A percentile compares a stretch with the other conserved stretches of the same genome.
Evolutionary conservation across 495 filamentous ascomycete genomes (phyloP).

Genomic region (Oidiodendron maius): DNA sequence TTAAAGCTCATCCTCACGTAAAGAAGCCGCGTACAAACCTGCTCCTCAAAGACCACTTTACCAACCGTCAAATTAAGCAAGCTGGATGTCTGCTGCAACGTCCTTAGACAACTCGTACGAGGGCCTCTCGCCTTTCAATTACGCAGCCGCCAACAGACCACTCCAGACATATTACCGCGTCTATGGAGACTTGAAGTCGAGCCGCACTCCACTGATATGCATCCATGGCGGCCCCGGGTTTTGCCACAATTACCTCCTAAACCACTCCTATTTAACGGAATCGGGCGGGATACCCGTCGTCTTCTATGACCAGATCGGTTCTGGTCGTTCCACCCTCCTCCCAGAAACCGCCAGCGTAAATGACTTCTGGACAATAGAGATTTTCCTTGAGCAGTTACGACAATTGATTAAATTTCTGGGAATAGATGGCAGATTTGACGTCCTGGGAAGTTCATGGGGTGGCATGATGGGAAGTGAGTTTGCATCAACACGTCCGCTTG

Average conservation of each 20-base stretch:
- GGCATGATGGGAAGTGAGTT: constrained; percentile 39
- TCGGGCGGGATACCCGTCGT: constrained; percentile 34
- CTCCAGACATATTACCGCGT: constrained; percentile 42
- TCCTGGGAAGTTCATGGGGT: constrained; percentile 45
- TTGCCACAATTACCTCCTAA: constrained; percentile 18
- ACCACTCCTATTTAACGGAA: neutral
- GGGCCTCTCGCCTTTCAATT: constrained; percentile 21
- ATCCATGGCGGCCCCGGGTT: constrained; percentile 38
- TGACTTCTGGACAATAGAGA: constrained; percentile 38
- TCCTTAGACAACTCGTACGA: neutral
- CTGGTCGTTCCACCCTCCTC: constrained; percentile 38
- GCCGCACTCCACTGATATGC: constrained; percentile 25
- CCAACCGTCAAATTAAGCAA: neutral
- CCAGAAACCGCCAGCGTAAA: constrained; percentile 32
- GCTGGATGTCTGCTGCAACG: neutral
- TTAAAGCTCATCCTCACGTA: neutral
- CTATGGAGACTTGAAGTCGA: constrained; percentile 26
- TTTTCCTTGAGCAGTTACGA: constrained; percentile 41
- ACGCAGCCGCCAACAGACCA: constrained; percentile 30
- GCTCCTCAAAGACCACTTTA: neutral
- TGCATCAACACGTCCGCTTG: constrained; percentile 27
- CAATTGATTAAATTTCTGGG: constrained; percentile 36
- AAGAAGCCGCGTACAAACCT: neutral
- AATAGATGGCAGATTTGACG: constrained; percentile 29
- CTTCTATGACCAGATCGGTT: constrained; percentile 48